Conservation (phyloP, 2,329 filamentous ascomycete genomes). For the Annulohypoxylon truncatum region DNA sequence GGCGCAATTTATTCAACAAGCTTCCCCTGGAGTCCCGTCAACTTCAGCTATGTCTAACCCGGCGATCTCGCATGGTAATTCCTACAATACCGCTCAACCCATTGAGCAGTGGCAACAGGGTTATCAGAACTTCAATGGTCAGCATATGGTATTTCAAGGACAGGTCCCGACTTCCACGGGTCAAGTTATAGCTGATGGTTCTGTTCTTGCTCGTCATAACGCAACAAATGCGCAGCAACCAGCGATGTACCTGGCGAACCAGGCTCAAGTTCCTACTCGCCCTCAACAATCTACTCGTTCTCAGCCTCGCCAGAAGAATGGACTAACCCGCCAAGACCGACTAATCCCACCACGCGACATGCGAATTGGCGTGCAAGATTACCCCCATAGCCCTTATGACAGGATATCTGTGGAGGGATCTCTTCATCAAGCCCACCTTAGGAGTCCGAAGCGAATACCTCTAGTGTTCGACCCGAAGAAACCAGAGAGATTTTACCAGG, state of each 20-base stretch:
- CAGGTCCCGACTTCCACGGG: neutral
- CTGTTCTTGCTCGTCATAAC: neutral
- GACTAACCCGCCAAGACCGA: constrained; percentile 19
- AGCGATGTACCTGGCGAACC: neutral
- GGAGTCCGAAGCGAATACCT: constrained; percentile 61
- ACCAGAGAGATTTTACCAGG: constrained; percentile 65
- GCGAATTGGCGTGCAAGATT: constrained; percentile 49
- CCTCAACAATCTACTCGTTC: neutral
- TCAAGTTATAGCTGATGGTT: neutral
- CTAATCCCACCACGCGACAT: constrained; percentile 40
- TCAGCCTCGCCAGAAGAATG: neutral
- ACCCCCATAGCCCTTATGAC: constrained; percentile 57
- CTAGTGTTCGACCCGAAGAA: constrained; percentile 29
- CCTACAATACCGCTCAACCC: neutral
- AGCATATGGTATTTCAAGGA: neutral
- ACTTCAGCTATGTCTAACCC: neutral
- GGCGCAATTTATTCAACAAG: constrained; percentile 16
- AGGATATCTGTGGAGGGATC: constrained; percentile 56
- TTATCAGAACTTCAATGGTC: constrained; percentile 1
- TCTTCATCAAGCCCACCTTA: constrained; percentile 60
- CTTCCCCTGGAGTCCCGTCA: neutral
- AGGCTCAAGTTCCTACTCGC: constrained; percentile 11
- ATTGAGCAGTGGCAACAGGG: constrained; percentile 3
- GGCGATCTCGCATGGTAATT: neutral
- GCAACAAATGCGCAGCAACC: neutral